phyloP scores from a whole-genome alignment of 228 moss, liverwort and hornwort genomes.

The Sphagnum fallax region DNA sequence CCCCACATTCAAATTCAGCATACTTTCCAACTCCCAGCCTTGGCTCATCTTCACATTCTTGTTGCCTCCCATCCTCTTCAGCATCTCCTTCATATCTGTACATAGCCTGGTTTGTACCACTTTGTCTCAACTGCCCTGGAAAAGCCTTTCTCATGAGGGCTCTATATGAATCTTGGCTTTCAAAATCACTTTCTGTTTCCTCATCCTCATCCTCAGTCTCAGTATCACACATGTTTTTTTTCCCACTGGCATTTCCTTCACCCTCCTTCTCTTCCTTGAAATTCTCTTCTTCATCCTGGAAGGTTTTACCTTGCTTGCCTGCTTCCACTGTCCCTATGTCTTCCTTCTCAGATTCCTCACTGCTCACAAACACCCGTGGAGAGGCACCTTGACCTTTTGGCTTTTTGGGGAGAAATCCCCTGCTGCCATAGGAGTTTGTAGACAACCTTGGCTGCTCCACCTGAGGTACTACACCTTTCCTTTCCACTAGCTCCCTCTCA shows the following conservation, averaged over 20 bases:
- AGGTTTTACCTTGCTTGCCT: neutral
- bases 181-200: neutral
- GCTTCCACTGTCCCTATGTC: neutral
- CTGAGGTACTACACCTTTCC: neutral
- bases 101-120: neutral
- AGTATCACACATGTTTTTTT: neutral
- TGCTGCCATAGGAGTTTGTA: neutral
- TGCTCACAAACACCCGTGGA: neutral
- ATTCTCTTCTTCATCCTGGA: neutral
- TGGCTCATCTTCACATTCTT: neutral
- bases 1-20: slow-evolving; percentile 3
- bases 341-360: neutral
- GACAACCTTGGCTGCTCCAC: neutral
- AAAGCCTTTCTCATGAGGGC: neutral
- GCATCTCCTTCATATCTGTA: neutral
- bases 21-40: neutral
- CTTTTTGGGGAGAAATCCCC: neutral
- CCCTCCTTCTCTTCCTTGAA: neutral
- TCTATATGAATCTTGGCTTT: neutral
- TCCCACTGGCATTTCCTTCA: neutral
- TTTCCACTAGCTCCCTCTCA: neutral
- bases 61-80: slow-evolving; percentile 2
- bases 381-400: neutral
- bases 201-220: slow-evolving; percentile 2
- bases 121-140: neutral